phyloP scores from a whole-genome alignment of 371 early-diverging fungal genomes.

The Funneliformis caledonium region DNA sequence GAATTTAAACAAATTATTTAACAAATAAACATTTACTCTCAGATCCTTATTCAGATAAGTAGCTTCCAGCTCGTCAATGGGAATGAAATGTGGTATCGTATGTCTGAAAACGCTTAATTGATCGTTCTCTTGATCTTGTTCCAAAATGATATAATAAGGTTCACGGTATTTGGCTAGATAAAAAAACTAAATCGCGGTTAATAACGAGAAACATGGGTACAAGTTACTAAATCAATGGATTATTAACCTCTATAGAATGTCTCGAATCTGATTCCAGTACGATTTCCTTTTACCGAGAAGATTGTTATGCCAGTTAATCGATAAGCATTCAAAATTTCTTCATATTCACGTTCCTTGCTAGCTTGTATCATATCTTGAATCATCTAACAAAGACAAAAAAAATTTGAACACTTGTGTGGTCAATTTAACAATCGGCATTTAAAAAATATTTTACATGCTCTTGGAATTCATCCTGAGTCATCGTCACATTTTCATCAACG shows the following conservation, averaged over 20 bases:
- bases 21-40: neutral
- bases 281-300: neutral
- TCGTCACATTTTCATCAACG: neutral
- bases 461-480: neutral
- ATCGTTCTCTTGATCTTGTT: neutral
- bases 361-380: neutral
- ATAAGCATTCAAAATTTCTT: slow-evolving; percentile 22
- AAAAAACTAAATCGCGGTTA: neutral
- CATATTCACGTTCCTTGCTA: neutral
- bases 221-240: neutral
- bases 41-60: slow-evolving; percentile 12
- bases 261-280: slow-evolving; percentile 19
- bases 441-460: neutral
- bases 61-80: slow-evolving; percentile 9
- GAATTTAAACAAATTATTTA: neutral
- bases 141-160: slow-evolving; percentile 30
- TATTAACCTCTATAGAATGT: slow-evolving; percentile 28
- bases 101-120: slow-evolving; percentile 19
- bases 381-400: neutral
- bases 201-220: neutral
- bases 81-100: slow-evolving; percentile 36
- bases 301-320: slow-evolving; percentile 19
- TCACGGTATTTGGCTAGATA: slow-evolving; percentile 4
- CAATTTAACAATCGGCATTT: too few species aligned
- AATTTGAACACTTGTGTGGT: too few species aligned